These are phyloP conservation scores for Fraxinus sp. DNA, from an alignment of 305 asterid species.

Conservation along the genomic window DNA sequence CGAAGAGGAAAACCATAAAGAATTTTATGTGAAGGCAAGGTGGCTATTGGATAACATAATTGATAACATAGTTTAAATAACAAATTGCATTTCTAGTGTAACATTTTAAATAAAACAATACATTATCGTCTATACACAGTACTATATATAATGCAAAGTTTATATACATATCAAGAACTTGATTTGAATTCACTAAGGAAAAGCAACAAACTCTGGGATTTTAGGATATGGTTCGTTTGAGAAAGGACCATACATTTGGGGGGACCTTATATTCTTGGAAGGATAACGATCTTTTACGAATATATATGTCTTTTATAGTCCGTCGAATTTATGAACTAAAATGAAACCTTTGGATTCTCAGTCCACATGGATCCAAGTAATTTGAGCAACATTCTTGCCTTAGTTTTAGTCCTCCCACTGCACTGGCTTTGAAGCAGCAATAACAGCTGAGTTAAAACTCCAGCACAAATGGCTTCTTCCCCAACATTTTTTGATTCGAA, in stretches of 20 bases:
- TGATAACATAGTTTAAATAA: background rate
- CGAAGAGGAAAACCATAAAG: background rate
- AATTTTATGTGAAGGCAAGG: background rate
- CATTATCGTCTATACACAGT: background rate
- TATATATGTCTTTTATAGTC: background rate
- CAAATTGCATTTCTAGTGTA: background rate
- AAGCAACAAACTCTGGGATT: background rate
- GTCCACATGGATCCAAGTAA: conserved; percentile 40
- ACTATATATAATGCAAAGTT: background rate
- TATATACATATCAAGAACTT: background rate
- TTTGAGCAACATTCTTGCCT: conserved; percentile 51
- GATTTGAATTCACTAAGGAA: background rate
- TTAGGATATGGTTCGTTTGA: background rate
- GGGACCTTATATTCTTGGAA: background rate
- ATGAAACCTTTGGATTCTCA: conserved; percentile 20
- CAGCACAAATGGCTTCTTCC: conserved; percentile 44
- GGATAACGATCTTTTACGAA: background rate
- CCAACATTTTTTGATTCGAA: conserved; percentile 31
- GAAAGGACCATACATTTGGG: background rate
- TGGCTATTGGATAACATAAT: background rate
- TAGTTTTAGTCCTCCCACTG: conserved; percentile 40
- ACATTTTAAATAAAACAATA: background rate
- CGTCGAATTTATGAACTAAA: background rate
- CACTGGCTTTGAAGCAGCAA: conserved; percentile 63
- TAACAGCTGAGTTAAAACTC: conserved; percentile 49